A percentile compares a stretch with the other conserved stretches of the same genome.
These are phyloP conservation scores for Cyclotella cryptica DNA, from an alignment of 108 stramenopile genomes.

Conservation along the genomic window DNA sequence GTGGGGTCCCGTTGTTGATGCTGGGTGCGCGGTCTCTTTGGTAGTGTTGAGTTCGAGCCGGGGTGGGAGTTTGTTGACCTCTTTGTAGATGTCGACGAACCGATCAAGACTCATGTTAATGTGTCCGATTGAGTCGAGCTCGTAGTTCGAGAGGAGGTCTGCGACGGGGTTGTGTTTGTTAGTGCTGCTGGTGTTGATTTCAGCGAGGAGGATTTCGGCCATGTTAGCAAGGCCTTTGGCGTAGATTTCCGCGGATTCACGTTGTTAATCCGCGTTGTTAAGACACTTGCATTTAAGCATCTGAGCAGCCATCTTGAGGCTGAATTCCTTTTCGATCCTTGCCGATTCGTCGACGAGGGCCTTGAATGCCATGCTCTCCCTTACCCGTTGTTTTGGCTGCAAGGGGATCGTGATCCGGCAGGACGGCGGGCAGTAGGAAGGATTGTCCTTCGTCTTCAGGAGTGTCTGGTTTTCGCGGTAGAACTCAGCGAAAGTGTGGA, in stretches of 20 bases:
- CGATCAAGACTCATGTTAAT: too few species aligned
- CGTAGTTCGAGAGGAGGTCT: neutral
- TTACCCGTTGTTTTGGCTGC: neutral
- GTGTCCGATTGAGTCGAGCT: too few species aligned
- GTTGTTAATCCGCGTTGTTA: neutral
- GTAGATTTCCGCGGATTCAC: neutral
- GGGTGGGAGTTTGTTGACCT: too few species aligned
- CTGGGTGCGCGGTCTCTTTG: too few species aligned
- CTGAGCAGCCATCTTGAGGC: neutral
- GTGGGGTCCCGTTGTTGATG: too few species aligned
- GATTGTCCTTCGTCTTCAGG: neutral
- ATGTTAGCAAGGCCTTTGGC: neutral
- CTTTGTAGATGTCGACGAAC: too few species aligned
- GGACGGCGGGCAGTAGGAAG: neutral
- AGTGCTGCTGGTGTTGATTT: neutral
- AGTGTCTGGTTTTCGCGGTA: neutral
- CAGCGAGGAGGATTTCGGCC: neutral
- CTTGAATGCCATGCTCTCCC: neutral
- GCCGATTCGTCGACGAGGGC: neutral
- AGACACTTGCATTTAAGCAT: too few species aligned
- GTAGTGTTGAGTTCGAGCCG: too few species aligned
- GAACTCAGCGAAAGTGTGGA: neutral
- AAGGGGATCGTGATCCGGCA: neutral
- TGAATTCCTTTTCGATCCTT: neutral
- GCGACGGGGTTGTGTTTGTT: neutral